Percentiles rank a stretch among this genome's conserved stretches.
Conservation (phyloP, 257 asterid genomes). For the Paulownia fortunei region DNA sequence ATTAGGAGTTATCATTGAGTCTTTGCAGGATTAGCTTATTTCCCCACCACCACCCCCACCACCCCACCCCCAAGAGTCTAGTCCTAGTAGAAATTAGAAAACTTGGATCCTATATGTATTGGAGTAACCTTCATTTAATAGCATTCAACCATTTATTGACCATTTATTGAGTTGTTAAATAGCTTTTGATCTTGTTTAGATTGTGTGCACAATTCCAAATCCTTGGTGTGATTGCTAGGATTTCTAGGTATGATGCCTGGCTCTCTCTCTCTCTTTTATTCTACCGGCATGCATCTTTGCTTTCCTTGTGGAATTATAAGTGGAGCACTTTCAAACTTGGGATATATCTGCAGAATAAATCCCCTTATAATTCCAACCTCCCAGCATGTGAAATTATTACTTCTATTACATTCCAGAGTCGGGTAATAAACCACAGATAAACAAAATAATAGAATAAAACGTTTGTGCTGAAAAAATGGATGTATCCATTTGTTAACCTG, state of each 20-base stretch:
- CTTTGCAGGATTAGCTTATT: neutral
- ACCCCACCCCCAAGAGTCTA: too few relatives aligned
- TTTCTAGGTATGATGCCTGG: too few relatives aligned
- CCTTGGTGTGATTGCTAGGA: neutral
- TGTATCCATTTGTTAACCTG: neutral
- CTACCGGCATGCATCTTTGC: constrained; percentile 89
- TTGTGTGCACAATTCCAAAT: neutral
- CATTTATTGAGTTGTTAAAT: neutral
- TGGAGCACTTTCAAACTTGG: constrained; percentile 98
- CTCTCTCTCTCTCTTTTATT: too few relatives aligned
- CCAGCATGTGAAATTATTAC: constrained; percentile 86
- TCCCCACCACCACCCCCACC: too few relatives aligned
- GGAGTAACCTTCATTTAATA: neutral
- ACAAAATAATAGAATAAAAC: constrained; percentile 8
- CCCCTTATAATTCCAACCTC: constrained; percentile 82
- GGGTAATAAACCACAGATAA: neutral
- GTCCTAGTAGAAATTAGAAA: neutral
- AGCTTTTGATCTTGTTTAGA: neutral
- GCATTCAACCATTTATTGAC: neutral
- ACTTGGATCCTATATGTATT: neutral
- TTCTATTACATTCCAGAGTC: constrained; percentile 12
- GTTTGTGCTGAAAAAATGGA: neutral
- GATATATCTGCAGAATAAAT: constrained; percentile 99
- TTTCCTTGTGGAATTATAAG: constrained; percentile 98
- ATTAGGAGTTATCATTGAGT: neutral